phyloP scores from a whole-genome alignment of 2,329 filamentous ascomycete species.

The Penicillium sp. region DNA sequence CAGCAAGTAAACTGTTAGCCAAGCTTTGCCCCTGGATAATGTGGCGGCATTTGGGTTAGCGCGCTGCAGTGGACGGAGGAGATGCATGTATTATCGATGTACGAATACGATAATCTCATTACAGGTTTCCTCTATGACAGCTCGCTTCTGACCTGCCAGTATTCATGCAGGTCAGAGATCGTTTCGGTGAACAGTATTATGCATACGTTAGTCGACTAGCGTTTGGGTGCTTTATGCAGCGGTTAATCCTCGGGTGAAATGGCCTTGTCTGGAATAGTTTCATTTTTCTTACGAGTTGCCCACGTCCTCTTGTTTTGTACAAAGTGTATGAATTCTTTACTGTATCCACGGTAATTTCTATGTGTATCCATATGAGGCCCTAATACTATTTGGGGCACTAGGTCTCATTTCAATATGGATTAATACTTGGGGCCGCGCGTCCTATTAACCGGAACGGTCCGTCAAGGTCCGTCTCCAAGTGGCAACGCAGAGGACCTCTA shows the following conservation, averaged over 20 bases:
- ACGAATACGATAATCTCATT: neutral
- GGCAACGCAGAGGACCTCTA: neutral
- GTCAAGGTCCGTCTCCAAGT: neutral
- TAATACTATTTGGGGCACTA: neutral
- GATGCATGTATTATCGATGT: neutral
- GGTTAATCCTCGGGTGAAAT: neutral
- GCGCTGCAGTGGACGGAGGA: neutral
- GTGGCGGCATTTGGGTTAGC: neutral
- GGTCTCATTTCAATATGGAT: neutral
- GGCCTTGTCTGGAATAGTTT: neutral
- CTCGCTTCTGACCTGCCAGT: neutral
- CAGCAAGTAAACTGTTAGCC: slow-evolving; percentile 2
- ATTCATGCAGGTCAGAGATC: neutral
- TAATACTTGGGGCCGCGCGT: neutral
- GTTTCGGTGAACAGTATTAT: too few relatives aligned
- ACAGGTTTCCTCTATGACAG: neutral
- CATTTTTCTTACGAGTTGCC: neutral
- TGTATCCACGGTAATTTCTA: neutral
- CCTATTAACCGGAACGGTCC: neutral
- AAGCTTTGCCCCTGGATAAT: slow-evolving; percentile 20
- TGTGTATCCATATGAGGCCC: neutral
- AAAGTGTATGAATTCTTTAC: neutral
- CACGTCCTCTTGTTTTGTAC: neutral
- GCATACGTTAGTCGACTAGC: too few relatives aligned
- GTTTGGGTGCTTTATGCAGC: neutral